Evolutionary conservation across 1,284 basidiomycete species (phyloP).

Genomic region (Ceratobasidium sp.): DNA sequence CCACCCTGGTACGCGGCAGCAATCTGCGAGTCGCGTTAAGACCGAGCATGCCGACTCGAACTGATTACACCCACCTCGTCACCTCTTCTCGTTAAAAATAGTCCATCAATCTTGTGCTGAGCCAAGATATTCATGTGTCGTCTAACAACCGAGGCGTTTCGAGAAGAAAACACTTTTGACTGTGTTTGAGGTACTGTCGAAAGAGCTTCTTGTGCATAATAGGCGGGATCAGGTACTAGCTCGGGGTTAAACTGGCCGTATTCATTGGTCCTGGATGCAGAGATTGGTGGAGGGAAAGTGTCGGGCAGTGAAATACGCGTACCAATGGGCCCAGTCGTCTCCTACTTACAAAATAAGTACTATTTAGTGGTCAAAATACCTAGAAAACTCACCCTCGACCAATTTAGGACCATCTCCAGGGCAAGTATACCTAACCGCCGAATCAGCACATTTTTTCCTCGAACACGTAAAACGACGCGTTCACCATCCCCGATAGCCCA

Average conservation of each 20-base stretch:
- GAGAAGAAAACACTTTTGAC: constrained; percentile 68
- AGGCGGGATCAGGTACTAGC: constrained; percentile 43
- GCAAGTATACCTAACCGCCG: constrained; percentile 70
- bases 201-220: constrained; percentile 72
- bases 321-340: constrained; percentile 28
- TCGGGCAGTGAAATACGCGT: constrained; percentile 56
- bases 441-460: background rate
- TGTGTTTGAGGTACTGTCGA: constrained; percentile 53
- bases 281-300: constrained; percentile 66
- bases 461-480: constrained; percentile 45
- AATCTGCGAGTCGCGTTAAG: background rate
- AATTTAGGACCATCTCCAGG: constrained; percentile 67
- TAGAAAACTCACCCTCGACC: constrained; percentile 76
- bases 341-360: background rate
- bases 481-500: constrained; percentile 84
- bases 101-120: constrained; percentile 74
- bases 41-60: background rate
- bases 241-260: constrained; percentile 28
- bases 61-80: constrained; percentile 46
- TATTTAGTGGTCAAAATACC: constrained; percentile 51
- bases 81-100: constrained; percentile 76
- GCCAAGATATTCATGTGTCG: constrained; percentile 86
- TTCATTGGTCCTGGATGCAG: constrained; percentile 71
- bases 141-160: constrained; percentile 72
- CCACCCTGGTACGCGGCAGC: constrained; percentile 26